Base-by-base conservation (phyloP, 768 basidiomycete genomes). In the Boletus tylopilopsis region DNA sequence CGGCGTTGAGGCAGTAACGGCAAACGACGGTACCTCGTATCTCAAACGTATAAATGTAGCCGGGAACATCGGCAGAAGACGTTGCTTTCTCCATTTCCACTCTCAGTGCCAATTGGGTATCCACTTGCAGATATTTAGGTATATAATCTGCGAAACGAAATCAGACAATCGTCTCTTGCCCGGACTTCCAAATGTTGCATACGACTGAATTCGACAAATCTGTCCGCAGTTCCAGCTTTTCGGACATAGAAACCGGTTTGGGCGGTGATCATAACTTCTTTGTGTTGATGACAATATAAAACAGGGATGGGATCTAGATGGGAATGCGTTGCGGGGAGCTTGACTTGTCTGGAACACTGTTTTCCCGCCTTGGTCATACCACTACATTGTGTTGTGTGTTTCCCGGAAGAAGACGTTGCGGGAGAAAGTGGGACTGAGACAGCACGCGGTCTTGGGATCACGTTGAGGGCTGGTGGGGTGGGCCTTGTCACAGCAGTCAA, bases 1-100 rank as follows among this genome's bases (percentile, higher is more conserved):
- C 40, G 41, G 19, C 18, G 25, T 19, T 22, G 22, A 1, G 27
- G 24, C 33, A 42, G 23, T 35, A 24, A 42, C n/a, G 41, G 22
- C 7, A 41, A 16, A 22, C 8, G 15, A 45, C 56, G 64, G 38
- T 63, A 87, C 87, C 85, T 64, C 81, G 76, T 49, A 92, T 85
- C 64, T 91, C 85, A 62, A 85, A 92, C 0, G 81, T 79, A 56
- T 93, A 93, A 42, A 93, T 91, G 58, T 87, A 90, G 0, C 90
- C 90, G 5, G 77, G 71, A 18, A 74, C 76, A 55, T 92, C 89
- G 9, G 78, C 75, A 3, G 59, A 49, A 5, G 86, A 79, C 4
- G 71, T 72, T 11, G 75, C 61, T 35, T 76, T 78, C 54, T 73
- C 73, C 80, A 84, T 84, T 61, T 79, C 78, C 23, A 64, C 64